Conservation (phyloP, 768 basidiomycete species). For the Trametopsis cervina region DNA sequence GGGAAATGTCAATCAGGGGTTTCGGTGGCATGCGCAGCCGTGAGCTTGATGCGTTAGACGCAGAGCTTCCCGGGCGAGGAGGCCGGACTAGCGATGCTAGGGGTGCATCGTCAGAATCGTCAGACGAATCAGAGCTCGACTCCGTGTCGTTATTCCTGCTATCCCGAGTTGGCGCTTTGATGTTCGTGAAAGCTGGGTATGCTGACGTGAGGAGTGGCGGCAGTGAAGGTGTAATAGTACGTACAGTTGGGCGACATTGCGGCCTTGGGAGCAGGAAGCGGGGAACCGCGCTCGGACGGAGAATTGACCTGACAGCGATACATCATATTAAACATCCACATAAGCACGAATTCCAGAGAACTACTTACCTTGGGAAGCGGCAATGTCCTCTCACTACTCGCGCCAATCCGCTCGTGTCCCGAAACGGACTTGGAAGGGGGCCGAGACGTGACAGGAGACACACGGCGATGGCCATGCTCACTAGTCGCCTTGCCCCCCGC, state of each 20-base stretch:
- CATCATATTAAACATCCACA: background rate
- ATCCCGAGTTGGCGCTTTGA: constrained; percentile 2
- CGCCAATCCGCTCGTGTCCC: constrained; percentile 6
- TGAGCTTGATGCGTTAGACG: constrained; percentile 27
- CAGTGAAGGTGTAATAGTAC: background rate
- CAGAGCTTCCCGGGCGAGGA: constrained; percentile 58
- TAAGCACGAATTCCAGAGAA: background rate
- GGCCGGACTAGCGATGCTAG: constrained; percentile 57
- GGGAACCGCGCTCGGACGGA: background rate
- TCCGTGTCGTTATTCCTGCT: constrained; percentile 9
- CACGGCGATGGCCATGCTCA: constrained; percentile 22
- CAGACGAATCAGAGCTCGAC: constrained; percentile 28
- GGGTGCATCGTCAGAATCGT: constrained; percentile 54
- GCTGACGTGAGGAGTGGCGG: constrained; percentile 5
- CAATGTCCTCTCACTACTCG: constrained; percentile 5
- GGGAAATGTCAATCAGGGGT: constrained; percentile 35
- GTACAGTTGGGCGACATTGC: background rate
- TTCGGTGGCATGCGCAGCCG: constrained; percentile 29
- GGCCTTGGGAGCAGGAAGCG: background rate
- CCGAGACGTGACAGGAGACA: constrained; percentile 8
- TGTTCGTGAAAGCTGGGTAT: constrained; percentile 9
- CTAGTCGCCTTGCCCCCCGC: constrained; percentile 15
- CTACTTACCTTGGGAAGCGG: background rate
- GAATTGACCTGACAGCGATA: background rate
- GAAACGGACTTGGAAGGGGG: constrained; percentile 13